Base-by-base conservation (phyloP, 2,329 filamentous ascomycete genomes). In the Chalaropsis thielavioides region DNA sequence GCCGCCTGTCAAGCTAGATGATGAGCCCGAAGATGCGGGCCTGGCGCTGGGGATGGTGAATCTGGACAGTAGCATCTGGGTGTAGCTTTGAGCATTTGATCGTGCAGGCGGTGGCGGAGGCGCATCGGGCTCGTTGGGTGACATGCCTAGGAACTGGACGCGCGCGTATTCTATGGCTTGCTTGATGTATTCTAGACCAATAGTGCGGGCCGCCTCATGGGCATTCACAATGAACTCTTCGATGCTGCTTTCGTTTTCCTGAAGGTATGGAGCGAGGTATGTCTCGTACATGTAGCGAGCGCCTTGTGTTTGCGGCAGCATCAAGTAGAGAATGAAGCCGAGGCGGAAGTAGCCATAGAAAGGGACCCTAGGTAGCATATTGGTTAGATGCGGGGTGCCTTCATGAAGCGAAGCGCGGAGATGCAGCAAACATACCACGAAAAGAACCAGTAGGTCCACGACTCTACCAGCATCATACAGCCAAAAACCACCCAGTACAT, bases 401-500 rank as follows among this genome's bases (percentile, higher is more conserved):
- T n/a, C 46, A 17, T 35, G 19, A 19, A 17, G 40, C 46, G 40
- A 17, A 51, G 15, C 31, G 31, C 31, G 6, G 24, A 40, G 40
- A 19, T 19, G 63, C 49, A 19, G 38, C 66, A 35, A 38, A 72
- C 77, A 63, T 76, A 86, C 87, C 91, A 97, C 74, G 82, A 82
- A 59, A 97, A 82, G 72, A 97, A 86, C 77, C 92, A 96, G 71
- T 87, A 84, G 65, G 88, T 85, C 83, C 91, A 95, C 59, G 88
- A 92, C 77, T 97, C 94, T 75, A 86, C 83, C 68, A 94, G 83
- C 65, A 92, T 80, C 71, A 86, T 84, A 74, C 89, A 87, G 68
- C 89, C 89, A 69, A 96, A 83, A 27, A 96, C 90, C 67, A 96
- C 90, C 88, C 92, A 99, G 82, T 97, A 99, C 88, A 97, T 97